Conservation (phyloP, 2,329 filamentous ascomycete species). For the Metarhizium rileyi region DNA sequence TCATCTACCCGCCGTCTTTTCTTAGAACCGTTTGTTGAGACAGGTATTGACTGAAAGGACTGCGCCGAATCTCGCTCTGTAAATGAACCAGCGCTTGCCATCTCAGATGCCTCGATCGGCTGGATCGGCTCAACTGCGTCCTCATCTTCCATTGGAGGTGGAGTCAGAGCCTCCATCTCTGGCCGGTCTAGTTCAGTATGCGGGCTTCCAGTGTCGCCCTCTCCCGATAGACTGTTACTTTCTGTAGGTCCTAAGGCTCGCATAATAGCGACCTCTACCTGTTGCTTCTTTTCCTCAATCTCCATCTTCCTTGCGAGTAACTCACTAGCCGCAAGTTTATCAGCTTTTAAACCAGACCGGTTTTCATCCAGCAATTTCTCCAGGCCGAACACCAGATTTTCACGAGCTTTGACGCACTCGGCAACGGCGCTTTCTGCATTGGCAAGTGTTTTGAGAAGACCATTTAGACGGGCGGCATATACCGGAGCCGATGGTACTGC, state of each 20-base stretch:
- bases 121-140: slow-evolving; percentile 7
- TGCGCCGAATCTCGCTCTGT: slow-evolving; percentile 30
- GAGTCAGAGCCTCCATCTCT: slow-evolving; percentile 77
- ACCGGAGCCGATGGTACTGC: slow-evolving; percentile 74
- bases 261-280: slow-evolving; percentile 89
- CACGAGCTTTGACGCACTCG: slow-evolving; percentile 79
- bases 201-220: slow-evolving; percentile 34
- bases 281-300: slow-evolving; percentile 73
- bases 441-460: slow-evolving; percentile 80
- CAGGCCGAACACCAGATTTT: slow-evolving; percentile 65
- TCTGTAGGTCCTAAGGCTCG: slow-evolving; percentile 61
- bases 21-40: slow-evolving; percentile 43
- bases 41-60: slow-evolving; percentile 38
- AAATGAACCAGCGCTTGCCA: slow-evolving; percentile 7
- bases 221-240: slow-evolving; percentile 36
- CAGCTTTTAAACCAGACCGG: slow-evolving; percentile 56
- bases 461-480: slow-evolving; percentile 79
- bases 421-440: slow-evolving; percentile 82
- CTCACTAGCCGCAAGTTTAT: slow-evolving; percentile 56
- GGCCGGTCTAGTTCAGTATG: slow-evolving; percentile 59
- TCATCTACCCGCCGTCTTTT: slow-evolving; percentile 46
- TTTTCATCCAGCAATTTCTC: slow-evolving; percentile 75
- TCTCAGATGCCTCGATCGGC: slow-evolving; percentile 10
- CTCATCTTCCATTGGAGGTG: slow-evolving; percentile 50
- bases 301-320: slow-evolving; percentile 57